These are phyloP conservation scores for Sistotremastrum niveocremeum DNA, from an alignment of 768 basidiomycete genomes.

Conservation along the genomic window DNA sequence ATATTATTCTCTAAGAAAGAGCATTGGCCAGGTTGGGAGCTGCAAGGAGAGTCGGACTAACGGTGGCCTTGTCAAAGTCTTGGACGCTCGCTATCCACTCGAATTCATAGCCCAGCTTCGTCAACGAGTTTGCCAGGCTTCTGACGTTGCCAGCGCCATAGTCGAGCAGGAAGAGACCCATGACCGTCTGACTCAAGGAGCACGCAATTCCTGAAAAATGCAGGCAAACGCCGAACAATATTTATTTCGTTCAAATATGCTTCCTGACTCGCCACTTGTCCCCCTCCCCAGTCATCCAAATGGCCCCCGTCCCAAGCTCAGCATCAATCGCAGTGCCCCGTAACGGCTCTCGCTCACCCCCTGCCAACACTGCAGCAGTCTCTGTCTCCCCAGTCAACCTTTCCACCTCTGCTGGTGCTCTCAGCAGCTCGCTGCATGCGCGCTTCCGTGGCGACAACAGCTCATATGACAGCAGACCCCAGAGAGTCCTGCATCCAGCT, in stretches of 20 bases:
- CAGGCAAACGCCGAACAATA: not conserved
- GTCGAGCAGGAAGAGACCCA: slow-evolving; percentile 79
- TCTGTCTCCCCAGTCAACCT: slow-evolving; percentile 37
- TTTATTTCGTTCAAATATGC: not conserved
- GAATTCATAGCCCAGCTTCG: slow-evolving; percentile 71
- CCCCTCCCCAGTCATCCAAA: not conserved
- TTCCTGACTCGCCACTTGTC: not conserved
- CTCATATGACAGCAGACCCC: slow-evolving; percentile 29
- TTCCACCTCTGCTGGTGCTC: slow-evolving; percentile 3
- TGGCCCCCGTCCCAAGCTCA: no score
- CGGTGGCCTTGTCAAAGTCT: slow-evolving; percentile 83
- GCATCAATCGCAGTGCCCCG: slow-evolving; percentile 23
- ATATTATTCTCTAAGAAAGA: slow-evolving; percentile 66
- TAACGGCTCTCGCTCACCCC: slow-evolving; percentile 23
- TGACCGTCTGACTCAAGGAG: slow-evolving; percentile 8
- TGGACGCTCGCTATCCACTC: slow-evolving; percentile 72
- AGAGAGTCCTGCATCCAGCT: slow-evolving; percentile 66
- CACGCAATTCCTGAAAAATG: no score
- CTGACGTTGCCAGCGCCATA: slow-evolving; percentile 94
- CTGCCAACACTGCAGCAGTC: slow-evolving; percentile 26
- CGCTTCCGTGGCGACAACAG: slow-evolving; percentile 23
- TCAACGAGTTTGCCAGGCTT: slow-evolving; percentile 86
- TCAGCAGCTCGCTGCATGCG: slow-evolving; percentile 27
- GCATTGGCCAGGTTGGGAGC: slow-evolving; percentile 7
- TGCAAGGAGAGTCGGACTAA: slow-evolving; percentile 32